Conservation (phyloP, 257 asterid genomes). For the Solanum ahanhuiri region DNA sequence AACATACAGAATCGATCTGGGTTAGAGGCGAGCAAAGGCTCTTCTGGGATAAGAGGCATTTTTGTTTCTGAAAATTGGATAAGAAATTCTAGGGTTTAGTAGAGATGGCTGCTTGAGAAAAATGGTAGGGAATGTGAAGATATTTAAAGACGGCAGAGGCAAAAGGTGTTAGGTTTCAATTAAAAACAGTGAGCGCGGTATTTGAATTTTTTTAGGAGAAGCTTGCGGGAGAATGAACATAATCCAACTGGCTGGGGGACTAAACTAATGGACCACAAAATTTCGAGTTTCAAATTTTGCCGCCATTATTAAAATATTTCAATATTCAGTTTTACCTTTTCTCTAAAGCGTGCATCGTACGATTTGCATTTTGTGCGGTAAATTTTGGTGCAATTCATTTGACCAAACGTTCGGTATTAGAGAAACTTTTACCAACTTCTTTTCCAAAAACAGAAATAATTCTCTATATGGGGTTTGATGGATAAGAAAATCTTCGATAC, state of each 20-base stretch:
- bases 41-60: slow-evolving; percentile 80
- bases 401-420: not conserved
- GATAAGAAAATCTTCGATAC: not conserved
- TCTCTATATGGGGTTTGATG: not conserved
- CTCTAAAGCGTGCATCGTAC: not conserved
- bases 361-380: not conserved
- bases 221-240: slow-evolving; percentile 53
- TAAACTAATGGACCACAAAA: not conserved
- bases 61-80: not conserved
- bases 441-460: not conserved
- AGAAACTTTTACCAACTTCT: not conserved
- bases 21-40: slow-evolving; percentile 67
- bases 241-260: not conserved
- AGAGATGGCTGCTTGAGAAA: not conserved
- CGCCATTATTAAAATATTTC: not conserved
- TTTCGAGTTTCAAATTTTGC: slow-evolving; percentile 2
- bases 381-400: not conserved
- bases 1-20: slow-evolving; percentile 95
- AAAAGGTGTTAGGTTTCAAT: not conserved
- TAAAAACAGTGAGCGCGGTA: slow-evolving; percentile 15
- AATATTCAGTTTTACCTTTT: not conserved
- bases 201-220: slow-evolving; percentile 28
- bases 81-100: not conserved
- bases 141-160: not conserved
- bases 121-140: not conserved